Evolutionary conservation across 805 yeast species (phyloP), one percentile per base, ranked within the genome.

Genomic region (Myxozyma vanderwaltii): DNA sequence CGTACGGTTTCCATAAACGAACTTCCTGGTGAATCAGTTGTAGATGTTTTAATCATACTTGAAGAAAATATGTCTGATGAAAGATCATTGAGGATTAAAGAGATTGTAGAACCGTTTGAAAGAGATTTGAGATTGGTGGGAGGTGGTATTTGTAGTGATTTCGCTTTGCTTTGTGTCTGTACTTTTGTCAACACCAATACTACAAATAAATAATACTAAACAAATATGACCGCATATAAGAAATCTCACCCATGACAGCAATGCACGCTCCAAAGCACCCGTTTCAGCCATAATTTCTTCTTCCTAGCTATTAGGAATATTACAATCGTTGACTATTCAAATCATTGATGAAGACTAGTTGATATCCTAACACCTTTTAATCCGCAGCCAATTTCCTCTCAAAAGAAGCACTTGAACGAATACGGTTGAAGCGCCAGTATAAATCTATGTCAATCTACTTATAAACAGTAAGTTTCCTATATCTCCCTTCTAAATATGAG

Each of bases 1-100:
- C 57, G 65, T 17, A 59, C 57, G 10, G 47, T 45, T 4, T 54
- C 50, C 41, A 61, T 61, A 35, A 61, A 61, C 33, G 64, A 54
- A 13, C 45, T 13, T 8, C 41, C 13, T 24, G 38, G 43, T 13
- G 39, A 55, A 19, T 15, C 39, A 21, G 13, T 27, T 35, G 8
- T n/a, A 4, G 58, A 7, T 17, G 57, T 27, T 2, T 6, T 6
- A 29, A 59, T 48, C 5, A 35, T 39, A 19, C 46, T 38, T 17
- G 56, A 29, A 7, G 43, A 33, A 45, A 61, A 61, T 15, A 24
- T 19, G 15, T 41, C 54, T 5, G 44, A 33, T 23, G 57, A 56
- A 15, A 59, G n/a, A 12, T 19, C 17, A n/a, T 15, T 23, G 4
- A 61, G 53, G 13, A 61, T 61, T 36, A 41, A 33, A 4, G 65